These are phyloP conservation scores for Naganishia liquefaciens DNA, from an alignment of 1,284 basidiomycete species.

Conservation along the genomic window DNA sequence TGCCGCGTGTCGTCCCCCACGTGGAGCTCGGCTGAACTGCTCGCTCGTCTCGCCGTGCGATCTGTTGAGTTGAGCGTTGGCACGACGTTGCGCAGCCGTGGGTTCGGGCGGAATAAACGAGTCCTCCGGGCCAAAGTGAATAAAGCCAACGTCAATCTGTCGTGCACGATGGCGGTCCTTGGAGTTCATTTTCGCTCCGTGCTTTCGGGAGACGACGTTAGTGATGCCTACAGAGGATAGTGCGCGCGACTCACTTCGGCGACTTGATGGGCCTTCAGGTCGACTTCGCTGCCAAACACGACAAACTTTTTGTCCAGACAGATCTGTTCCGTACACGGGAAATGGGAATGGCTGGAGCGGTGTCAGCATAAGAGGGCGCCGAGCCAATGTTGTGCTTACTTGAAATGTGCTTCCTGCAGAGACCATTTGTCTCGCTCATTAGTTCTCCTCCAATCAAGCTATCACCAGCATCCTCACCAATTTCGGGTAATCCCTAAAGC, in stretches of 20 bases:
- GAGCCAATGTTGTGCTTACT: slow-evolving; percentile 35
- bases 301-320: slow-evolving; percentile 91
- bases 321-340: slow-evolving; percentile 69
- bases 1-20: slow-evolving; percentile 20
- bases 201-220: slow-evolving; percentile 52
- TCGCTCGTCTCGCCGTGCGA: slow-evolving; percentile 24
- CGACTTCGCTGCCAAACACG: slow-evolving; percentile 83
- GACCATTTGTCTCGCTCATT: neutral
- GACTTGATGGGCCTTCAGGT: slow-evolving; percentile 89
- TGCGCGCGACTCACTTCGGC: slow-evolving; percentile 42
- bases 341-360: slow-evolving; percentile 60
- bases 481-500: slow-evolving; percentile 74
- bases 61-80: neutral
- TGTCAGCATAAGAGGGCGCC: slow-evolving; percentile 36
- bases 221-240: neutral
- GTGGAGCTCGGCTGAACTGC: slow-evolving; percentile 28
- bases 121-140: slow-evolving; percentile 30
- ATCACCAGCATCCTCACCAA: slow-evolving; percentile 56
- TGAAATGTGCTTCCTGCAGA: slow-evolving; percentile 44
- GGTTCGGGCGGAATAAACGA: slow-evolving; percentile 33
- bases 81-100: slow-evolving; percentile 3
- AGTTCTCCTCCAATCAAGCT: neutral
- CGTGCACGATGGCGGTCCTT: slow-evolving; percentile 75
- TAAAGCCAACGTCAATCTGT: slow-evolving; percentile 75
- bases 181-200: slow-evolving; percentile 75